phyloP scores from a whole-genome alignment of 345 rosid genomes.

The Hibiscus tridactylites region DNA sequence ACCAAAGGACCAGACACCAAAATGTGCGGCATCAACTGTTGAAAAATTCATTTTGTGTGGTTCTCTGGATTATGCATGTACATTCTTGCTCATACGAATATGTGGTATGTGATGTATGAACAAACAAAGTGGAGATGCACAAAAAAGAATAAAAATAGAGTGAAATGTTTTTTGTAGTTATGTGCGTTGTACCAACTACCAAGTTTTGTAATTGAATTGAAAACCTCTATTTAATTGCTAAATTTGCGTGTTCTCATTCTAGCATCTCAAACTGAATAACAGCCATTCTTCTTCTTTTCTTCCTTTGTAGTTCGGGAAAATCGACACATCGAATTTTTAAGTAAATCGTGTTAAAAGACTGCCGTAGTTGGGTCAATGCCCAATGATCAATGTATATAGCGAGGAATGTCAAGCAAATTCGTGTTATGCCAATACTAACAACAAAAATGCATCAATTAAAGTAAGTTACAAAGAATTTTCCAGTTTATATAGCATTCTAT shows the following conservation, averaged over 20 bases:
- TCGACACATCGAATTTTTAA: too few species aligned
- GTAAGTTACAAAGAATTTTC: neutral
- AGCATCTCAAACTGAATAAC: too few species aligned
- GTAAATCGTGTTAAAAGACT: too few species aligned
- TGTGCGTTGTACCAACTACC: conserved; percentile 17
- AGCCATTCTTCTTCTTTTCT: too few species aligned
- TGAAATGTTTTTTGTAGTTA: conserved; percentile 21
- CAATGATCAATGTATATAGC: too few species aligned
- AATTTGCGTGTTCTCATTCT: too few species aligned
- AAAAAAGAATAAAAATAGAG: conserved; percentile 27
- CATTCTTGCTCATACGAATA: conserved; percentile 15
- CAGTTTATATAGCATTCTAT: neutral
- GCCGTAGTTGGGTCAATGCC: too few species aligned
- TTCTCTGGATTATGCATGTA: conserved; percentile 16
- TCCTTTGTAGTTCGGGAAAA: too few species aligned
- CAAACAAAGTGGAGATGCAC: conserved; percentile 20
- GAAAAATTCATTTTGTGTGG: conserved; percentile 13
- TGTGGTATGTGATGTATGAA: conserved; percentile 17
- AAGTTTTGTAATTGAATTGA: conserved; percentile 26
- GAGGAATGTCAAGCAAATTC: too few species aligned
- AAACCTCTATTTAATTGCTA: neutral
- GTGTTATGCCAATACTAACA: neutral
- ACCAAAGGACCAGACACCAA: conserved; percentile 87
- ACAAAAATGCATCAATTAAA: neutral
- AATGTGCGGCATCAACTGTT: conserved; percentile 86